Evolutionary conservation across 106 monocot species (phyloP).

Genomic region (Dendrobium chrysotoxum): DNA sequence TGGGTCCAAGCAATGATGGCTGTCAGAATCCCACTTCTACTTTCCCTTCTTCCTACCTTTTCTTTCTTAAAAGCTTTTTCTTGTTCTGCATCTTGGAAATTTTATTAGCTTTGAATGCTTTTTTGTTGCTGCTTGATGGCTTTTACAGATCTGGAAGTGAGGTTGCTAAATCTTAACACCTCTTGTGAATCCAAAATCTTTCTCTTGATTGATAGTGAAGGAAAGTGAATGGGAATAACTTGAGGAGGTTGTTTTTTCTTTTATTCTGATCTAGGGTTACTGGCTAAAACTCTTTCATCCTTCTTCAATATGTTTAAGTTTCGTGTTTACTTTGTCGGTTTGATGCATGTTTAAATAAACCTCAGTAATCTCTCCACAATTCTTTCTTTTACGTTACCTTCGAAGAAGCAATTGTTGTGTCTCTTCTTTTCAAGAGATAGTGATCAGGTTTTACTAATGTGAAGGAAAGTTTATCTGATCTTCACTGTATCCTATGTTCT

Average conservation of each 20-base stretch:
- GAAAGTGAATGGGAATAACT: too few species aligned
- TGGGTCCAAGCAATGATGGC: conserved; percentile 79
- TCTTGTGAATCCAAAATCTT: background rate
- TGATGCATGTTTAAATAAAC: too few species aligned
- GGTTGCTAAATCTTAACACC: background rate
- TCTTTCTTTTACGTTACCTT: too few species aligned
- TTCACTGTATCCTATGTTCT: too few species aligned
- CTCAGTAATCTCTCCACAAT: too few species aligned
- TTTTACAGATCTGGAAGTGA: background rate
- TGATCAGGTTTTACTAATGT: background rate
- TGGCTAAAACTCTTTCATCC: too few species aligned
- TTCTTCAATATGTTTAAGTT: too few species aligned
- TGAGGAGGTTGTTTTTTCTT: too few species aligned
- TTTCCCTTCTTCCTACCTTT: background rate
- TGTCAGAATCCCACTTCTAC: conserved; percentile 7
- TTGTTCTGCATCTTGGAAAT: background rate
- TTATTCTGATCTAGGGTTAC: too few species aligned
- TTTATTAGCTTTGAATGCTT: background rate
- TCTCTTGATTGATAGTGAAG: background rate
- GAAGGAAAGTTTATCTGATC: too few species aligned
- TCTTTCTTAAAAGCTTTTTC: background rate
- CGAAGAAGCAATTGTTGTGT: background rate
- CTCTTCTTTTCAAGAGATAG: background rate
- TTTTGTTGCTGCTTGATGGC: background rate
- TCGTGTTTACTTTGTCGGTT: too few species aligned